phyloP scores from a whole-genome alignment of 2,329 filamentous ascomycete genomes.

The Colletotrichum euphorbiae region DNA sequence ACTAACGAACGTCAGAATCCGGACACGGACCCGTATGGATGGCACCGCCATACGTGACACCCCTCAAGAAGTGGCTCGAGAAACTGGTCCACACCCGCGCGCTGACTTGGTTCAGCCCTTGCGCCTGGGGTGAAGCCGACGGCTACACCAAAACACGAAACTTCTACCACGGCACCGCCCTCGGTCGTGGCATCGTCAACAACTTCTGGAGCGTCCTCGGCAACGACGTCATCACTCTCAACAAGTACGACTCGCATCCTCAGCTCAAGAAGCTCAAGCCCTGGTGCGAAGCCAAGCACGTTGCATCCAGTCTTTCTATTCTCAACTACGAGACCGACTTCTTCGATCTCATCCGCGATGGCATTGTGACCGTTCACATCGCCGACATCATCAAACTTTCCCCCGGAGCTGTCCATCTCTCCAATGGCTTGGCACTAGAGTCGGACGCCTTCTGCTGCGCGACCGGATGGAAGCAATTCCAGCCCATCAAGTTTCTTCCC shows the following conservation, averaged over 20 bases:
- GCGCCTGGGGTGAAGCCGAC: constrained; percentile 75
- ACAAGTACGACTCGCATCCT: constrained; percentile 65
- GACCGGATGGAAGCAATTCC: constrained; percentile 69
- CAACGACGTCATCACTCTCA: constrained; percentile 65
- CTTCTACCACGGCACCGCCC: constrained; percentile 67
- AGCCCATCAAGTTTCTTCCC: constrained; percentile 64
- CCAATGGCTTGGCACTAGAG: constrained; percentile 58
- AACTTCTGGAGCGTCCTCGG: constrained; percentile 69
- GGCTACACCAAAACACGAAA: constrained; percentile 66
- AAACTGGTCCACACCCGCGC: constrained; percentile 74
- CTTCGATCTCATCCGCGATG: constrained; percentile 65
- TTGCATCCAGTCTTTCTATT: constrained; percentile 67
- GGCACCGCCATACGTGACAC: constrained; percentile 71
- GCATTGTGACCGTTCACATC: constrained; percentile 64
- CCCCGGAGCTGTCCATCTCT: constrained; percentile 60
- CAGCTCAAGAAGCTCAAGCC: constrained; percentile 66
- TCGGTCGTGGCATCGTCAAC: constrained; percentile 67
- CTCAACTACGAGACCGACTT: constrained; percentile 70
- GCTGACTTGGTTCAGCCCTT: constrained; percentile 80
- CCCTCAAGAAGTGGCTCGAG: constrained; percentile 75
- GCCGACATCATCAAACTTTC: constrained; percentile 62
- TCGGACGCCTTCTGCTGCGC: constrained; percentile 66
- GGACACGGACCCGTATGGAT: constrained; percentile 72
- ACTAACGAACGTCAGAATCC: constrained; percentile 44
- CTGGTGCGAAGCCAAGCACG: constrained; percentile 63